Conservation (phyloP, 176 grass and related monocot species). For the Dendrocalamus sinicus region DNA sequence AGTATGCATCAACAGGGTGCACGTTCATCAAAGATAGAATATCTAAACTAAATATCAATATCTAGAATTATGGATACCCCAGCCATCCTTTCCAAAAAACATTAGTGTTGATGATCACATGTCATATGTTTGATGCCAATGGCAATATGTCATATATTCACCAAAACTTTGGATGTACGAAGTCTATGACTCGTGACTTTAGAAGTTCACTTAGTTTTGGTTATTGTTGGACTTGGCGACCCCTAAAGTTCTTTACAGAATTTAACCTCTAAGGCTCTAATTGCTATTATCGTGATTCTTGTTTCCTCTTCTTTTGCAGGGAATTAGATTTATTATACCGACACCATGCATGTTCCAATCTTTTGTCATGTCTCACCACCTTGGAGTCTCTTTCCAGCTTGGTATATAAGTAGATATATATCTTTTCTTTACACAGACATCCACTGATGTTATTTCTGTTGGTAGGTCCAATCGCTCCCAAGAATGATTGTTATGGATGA, state of each 20-base stretch:
- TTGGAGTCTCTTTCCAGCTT: conserved; percentile 95
- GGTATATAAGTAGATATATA: conserved; percentile 45
- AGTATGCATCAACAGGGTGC: neutral
- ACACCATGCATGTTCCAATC: conserved; percentile 86
- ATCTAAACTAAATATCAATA: conserved; percentile 2
- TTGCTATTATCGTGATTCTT: neutral
- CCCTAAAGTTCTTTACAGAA: conserved; percentile 5
- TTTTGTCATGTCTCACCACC: conserved; percentile 84
- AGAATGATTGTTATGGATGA: conserved; percentile 99
- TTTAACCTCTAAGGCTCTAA: neutral
- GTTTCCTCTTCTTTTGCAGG: conserved; percentile 57
- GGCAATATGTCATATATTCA: neutral
- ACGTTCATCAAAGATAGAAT: neutral
- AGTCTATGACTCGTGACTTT: neutral
- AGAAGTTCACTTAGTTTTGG: conserved; percentile 2
- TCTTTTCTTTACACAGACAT: conserved; percentile 13
- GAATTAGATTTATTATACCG: conserved; percentile 93
- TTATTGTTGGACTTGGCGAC: neutral
- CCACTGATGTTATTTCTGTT: conserved; percentile 41
- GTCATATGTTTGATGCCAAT: neutral
- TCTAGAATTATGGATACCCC: conserved; percentile 5
- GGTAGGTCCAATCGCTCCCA: conserved; percentile 80
- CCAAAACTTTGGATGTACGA: neutral
- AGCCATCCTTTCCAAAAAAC: neutral
- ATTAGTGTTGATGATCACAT: neutral